Base-by-base conservation (phyloP, 83 land plant species). In the Picea mariana region DNA sequence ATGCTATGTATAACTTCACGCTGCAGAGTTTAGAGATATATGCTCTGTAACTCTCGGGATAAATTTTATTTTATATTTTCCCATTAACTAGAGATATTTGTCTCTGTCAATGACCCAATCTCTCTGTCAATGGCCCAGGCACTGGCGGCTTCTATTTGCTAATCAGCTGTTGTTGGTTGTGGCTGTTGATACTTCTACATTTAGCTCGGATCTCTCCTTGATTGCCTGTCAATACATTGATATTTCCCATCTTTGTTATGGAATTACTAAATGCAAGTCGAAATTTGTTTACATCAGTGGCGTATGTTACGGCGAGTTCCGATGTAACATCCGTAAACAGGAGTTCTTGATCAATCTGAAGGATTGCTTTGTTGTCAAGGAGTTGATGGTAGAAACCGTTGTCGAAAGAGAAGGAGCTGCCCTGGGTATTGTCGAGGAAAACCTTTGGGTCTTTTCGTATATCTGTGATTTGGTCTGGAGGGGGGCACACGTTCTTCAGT, bases 301-400 rank as follows among this genome's bases (percentile, higher is more conserved):
- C 83, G 59, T 82, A 83, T 17, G 15, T 23, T 9, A 20, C 44
- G 13, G 72, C 78, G 34, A 77, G 40, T 13, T 49, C n/a, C 2
- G 69, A 72, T 18, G 86, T 78, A 23, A 81, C 55, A 62, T 83
- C 81, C 27, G 77, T 49, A 47, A 23, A 81, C 13, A 83, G 79
- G n/a, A 88, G 79, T 34, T 67, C 69, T 31, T 88, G 88, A 58
- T 88, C 90, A 20, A 82, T n/a, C 38, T 81, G 88, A 47, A 88
- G 81, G 40, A 86, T 18, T 0, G 83, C 85, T 69, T 72, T 83
- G 75, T 67, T 67, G 64, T 64, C 31, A 17, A 88, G 67, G 24
- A 88, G 4, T 23, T 82, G 81, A 5, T 73, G 58, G 81, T 62
- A 89, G 77, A 79, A 89, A n/a, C 75, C 67, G 60, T 40, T 75